These are phyloP conservation scores for Colletotrichum truncatum DNA, from an alignment of 2,329 filamentous ascomycete species.

Conservation along the genomic window DNA sequence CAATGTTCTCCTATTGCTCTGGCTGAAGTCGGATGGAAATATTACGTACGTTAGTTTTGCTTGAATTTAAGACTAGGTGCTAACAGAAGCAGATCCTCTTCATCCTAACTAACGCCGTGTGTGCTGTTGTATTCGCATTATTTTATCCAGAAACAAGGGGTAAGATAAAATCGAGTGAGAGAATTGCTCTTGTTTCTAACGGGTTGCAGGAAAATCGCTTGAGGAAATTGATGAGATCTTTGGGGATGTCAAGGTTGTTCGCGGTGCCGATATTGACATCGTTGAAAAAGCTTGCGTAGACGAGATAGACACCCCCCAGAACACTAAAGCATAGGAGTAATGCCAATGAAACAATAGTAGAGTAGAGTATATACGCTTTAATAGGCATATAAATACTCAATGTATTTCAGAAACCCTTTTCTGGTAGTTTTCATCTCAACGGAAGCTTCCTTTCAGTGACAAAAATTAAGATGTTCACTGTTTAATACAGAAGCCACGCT, in stretches of 20 bases:
- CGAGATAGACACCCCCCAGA: constrained; percentile 25
- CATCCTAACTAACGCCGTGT: constrained; percentile 47
- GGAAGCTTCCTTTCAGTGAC: too few species aligned
- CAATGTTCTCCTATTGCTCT: constrained; percentile 51
- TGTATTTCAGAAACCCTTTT: too few species aligned
- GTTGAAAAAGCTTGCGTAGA: constrained; percentile 33
- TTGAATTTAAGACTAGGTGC: background rate
- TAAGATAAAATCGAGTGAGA: constrained; percentile 7
- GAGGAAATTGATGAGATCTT: constrained; percentile 52
- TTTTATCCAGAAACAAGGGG: constrained; percentile 49
- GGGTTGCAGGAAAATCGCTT: constrained; percentile 45
- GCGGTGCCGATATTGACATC: constrained; percentile 31
- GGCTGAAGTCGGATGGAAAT: constrained; percentile 50
- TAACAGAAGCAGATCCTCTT: constrained; percentile 43
- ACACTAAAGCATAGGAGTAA: background rate
- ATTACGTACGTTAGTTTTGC: constrained; percentile 40
- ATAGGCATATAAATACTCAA: too few species aligned
- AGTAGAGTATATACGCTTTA: too few species aligned
- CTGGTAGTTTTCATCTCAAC: too few species aligned
- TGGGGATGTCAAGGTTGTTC: constrained; percentile 44
- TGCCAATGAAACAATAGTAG: background rate
- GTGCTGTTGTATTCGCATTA: constrained; percentile 44
- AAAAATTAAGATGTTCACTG: too few species aligned
- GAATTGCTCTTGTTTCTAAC: constrained; percentile 26
- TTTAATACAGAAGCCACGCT: too few species aligned